Base-by-base conservation (phyloP, 345 rosid genomes). In the Hypericum androsaemum region DNA sequence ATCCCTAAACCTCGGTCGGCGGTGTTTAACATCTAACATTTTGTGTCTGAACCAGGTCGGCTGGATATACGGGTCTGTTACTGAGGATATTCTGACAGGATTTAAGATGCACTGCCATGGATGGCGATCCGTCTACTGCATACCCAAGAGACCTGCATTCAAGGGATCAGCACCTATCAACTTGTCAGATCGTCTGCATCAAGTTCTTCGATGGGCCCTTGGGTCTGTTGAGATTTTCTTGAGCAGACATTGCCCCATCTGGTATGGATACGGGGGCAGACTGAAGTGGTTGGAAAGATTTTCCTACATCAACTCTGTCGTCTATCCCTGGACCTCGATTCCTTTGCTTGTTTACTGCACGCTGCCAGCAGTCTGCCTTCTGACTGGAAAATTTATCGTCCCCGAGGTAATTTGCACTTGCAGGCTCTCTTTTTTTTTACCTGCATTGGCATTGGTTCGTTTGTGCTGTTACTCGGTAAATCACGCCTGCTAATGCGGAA, bases 151-250 rank as follows among this genome's bases (percentile, higher is more conserved):
- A 32, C 50, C 50, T 46, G 50, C 50, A 14, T 46, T 46, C 14
- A 46, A 46, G 22, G 50, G 50, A 9, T 46, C 50, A 14, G 50
- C 50, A 13, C 50, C 50, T 13, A 46, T 46, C 50, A 46, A 46
- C 22, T 32, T 46, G 32, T 46, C 50, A 6, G 50, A 46, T 46
- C 50, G 50, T 46, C 50, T 46, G 12, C 50, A 46, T 46, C 50
- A 46, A 46, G 50, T 46, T 46, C 50, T 46, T 46, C 50, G 50
- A 14, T 46, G 50, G 50, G 50, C 50, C 22, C 50, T 46, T 14
- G 50, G 50, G 8, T 46, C 50, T 2, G 50, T 46, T 8, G 50
- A 46, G 50, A 46, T 46, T 46, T 46, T 46, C 50, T 46, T 46
- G 28, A 46, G 50, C 50, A 46, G 14, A 14, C 50, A 46, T 46